These are phyloP conservation scores for Pythium coloratum DNA, from an alignment of 352 stramenopile species.

Conservation along the genomic window DNA sequence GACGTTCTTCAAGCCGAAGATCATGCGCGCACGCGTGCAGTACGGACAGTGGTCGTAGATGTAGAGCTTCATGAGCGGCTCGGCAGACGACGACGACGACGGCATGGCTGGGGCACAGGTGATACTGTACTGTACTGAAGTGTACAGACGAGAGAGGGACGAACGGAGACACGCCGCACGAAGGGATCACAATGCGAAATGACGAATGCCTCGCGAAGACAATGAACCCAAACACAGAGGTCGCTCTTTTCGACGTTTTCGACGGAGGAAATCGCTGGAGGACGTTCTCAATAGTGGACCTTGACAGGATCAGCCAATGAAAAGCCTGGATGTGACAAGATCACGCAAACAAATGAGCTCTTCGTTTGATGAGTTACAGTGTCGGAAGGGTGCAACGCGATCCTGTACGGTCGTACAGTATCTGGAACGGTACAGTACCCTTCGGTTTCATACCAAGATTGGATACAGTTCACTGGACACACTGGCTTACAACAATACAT, in stretches of 20 bases:
- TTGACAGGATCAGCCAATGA: background rate
- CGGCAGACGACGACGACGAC: background rate
- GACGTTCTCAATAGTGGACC: constrained; percentile 4
- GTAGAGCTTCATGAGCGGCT: constrained; percentile 37
- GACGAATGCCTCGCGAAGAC: background rate
- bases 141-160: background rate
- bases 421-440: no score
- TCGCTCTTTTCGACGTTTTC: no score
- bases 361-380: background rate
- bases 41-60: constrained; percentile 67
- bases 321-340: background rate
- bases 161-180: background rate
- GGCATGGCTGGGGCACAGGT: background rate
- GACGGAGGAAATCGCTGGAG: background rate
- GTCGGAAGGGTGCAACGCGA: background rate
- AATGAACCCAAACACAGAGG: background rate
- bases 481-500: no score
- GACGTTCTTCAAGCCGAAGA: constrained; percentile 47
- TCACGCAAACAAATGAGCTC: background rate
- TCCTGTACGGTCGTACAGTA: no score
- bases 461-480: background rate
- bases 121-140: no score
- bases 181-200: background rate
- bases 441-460: no score
- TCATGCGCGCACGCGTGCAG: constrained; percentile 52